Base-by-base conservation (phyloP, 495 filamentous ascomycete species). In the Delitschia confertaspora region DNA sequence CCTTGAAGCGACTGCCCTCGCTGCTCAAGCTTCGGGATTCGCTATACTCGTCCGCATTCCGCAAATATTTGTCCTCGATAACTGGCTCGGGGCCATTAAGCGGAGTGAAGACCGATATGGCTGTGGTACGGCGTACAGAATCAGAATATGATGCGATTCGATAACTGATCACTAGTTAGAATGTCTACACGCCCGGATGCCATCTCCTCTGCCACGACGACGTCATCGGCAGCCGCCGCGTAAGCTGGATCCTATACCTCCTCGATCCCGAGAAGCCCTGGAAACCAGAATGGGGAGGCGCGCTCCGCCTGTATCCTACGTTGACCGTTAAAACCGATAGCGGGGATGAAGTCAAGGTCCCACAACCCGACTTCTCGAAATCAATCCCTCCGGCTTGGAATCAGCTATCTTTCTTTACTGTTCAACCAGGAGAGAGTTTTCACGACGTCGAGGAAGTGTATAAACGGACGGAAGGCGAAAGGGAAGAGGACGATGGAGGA, bases 401-500 rank as follows among this genome's bases (percentile, higher is more conserved):
- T 62, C 91, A 99, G 69, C 70, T 99, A 38, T 87, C 83, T 43
- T 96, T 99, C 72, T 98, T 99, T 60, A 88, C 88, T 18, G 93
- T 99, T 9, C 89, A 95, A 65, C 91, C 91, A 0, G 91, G 93
- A 1, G 75, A 91, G 70, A 95, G 89, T 58, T 99, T 95, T 65
- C 91, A 99, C 62, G 91, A 96, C 66, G 91, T 99, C 37, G 89
- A 96, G 66, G 91, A 99, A 62, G 93, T 99, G 11, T 95, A 93
- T 63, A 74, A 83, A 53, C 71, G 75, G 30, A 61, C 65, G 32
- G 65, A 69, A 2, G 74, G 76, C 40, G 74, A 75, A 46, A 73
- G 81, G 24, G 79, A 79, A 31, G 72, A 72, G 5, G 69, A 73
- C 44, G 69, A 75, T 21, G 70, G 75, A 42, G 80, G 75, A 40